Conservation (phyloP, 2,329 filamentous ascomycete species). For the Rutstroemia sp. region DNA sequence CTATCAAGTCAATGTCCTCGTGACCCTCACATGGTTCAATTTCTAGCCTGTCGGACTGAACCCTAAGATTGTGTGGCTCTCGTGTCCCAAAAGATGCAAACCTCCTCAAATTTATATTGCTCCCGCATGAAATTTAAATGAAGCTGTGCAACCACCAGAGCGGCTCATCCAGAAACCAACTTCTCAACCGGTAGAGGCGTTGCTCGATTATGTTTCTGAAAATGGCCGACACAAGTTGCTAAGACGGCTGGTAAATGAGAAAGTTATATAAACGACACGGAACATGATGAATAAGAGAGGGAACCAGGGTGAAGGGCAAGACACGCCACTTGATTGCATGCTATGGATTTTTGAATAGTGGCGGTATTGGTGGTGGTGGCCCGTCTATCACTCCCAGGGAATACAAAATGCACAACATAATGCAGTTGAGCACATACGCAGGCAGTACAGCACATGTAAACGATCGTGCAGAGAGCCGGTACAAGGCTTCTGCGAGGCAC, state of each 20-base stretch:
- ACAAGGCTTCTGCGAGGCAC: conserved; percentile 16
- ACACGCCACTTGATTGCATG: conserved; percentile 9
- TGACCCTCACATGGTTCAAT: conserved; percentile 23
- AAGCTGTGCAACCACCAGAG: conserved; percentile 19
- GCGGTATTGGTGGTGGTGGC: background rate
- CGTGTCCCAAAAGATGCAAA: conserved; percentile 24
- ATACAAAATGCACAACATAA: conserved; percentile 17
- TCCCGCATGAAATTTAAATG: conserved; percentile 12
- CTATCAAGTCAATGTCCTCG: conserved; percentile 16
- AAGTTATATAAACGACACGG: conserved; percentile 6
- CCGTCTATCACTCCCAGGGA: background rate
- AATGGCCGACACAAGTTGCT: conserved; percentile 3
- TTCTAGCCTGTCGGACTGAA: conserved; percentile 9
- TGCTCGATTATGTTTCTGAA: background rate
- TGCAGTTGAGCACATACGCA: conserved; percentile 10
- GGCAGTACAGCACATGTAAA: conserved; percentile 23
- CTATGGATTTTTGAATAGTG: background rate
- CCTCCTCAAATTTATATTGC: conserved; percentile 15
- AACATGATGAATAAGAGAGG: background rate
- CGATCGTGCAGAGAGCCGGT: conserved; percentile 22
- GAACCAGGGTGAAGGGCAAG: background rate
- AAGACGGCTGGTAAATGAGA: conserved; percentile 9
- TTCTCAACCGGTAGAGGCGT: conserved; percentile 1
- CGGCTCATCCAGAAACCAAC: conserved; percentile 19
- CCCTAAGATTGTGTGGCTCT: conserved; percentile 21